Conservation (phyloP, 2,329 filamentous ascomycete species). For the Colletotrichum magnum region DNA sequence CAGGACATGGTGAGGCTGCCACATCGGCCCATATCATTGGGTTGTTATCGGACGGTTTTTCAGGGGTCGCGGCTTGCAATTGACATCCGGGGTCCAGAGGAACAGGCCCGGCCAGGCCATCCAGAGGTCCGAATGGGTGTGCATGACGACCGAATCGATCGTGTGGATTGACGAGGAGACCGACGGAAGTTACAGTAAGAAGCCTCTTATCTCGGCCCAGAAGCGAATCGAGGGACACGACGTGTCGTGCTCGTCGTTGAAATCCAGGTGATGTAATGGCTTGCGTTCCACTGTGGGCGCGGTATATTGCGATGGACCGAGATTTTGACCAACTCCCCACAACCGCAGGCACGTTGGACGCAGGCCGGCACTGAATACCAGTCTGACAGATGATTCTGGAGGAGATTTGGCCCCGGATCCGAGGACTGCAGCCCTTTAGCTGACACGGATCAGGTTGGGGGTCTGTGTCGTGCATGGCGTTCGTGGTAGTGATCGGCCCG, state of each 20-base stretch:
- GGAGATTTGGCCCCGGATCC: constrained; percentile 9
- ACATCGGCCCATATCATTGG: constrained; percentile 19
- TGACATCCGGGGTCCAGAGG: constrained; percentile 30
- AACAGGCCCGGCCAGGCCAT: constrained; percentile 23
- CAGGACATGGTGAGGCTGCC: constrained; percentile 27
- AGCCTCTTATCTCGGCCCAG: constrained; percentile 7
- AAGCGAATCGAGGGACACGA: neutral
- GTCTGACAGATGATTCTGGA: constrained; percentile 1
- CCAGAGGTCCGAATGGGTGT: constrained; percentile 26
- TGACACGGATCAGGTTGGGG: constrained; percentile 33
- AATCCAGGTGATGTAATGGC: constrained; percentile 21
- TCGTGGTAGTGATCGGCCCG: constrained; percentile 31
- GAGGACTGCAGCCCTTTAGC: constrained; percentile 20
- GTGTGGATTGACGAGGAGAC: constrained; percentile 8
- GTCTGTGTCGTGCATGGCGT: constrained; percentile 37
- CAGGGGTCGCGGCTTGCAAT: constrained; percentile 23
- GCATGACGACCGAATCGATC: constrained; percentile 26
- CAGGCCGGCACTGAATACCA: neutral
- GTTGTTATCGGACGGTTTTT: constrained; percentile 22
- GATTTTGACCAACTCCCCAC: constrained; percentile 17
- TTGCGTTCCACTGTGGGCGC: constrained; percentile 11
- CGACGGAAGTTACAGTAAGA: constrained; percentile 9
- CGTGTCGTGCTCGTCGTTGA: neutral
- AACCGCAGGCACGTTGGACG: constrained; percentile 14
- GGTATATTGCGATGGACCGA: constrained; percentile 35